These are phyloP conservation scores for Phytopythium oedochilum DNA, from an alignment of 352 stramenopile species.

Conservation along the genomic window DNA sequence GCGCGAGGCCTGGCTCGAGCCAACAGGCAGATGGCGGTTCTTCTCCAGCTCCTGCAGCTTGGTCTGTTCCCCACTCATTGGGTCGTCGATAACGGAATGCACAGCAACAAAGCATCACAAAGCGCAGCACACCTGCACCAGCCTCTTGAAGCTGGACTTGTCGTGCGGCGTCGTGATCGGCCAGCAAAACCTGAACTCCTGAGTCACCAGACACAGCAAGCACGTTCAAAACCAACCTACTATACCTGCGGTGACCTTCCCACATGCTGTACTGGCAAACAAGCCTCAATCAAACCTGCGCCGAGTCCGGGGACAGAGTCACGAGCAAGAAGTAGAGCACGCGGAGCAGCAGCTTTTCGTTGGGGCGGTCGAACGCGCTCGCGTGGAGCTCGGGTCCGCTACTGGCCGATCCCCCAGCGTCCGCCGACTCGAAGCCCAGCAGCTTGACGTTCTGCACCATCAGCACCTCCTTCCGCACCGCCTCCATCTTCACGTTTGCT, in stretches of 20 bases:
- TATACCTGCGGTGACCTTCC: too few relatives aligned
- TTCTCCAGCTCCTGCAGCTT: conserved; percentile 46
- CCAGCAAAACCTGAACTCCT: conserved; percentile 59
- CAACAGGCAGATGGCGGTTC: conserved; percentile 26
- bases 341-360: conserved; percentile 48
- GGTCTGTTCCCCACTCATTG: conserved; percentile 7
- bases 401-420: background rate
- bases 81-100: background rate
- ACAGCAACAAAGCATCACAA: background rate
- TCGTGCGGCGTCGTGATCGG: conserved; percentile 47
- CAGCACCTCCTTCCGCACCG: conserved; percentile 31
- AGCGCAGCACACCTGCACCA: conserved; percentile 31
- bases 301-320: conserved; percentile 14
- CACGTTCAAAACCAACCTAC: too few relatives aligned
- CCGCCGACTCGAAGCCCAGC: conserved; percentile 18
- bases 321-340: conserved; percentile 43
- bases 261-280: too few relatives aligned
- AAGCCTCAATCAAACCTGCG: conserved; percentile 10
- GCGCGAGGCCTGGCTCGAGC: conserved; percentile 47
- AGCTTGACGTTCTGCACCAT: conserved; percentile 47
- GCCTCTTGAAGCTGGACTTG: conserved; percentile 55
- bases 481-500: background rate
- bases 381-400: conserved; percentile 12
- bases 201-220: background rate
- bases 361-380: conserved; percentile 44